Base-by-base conservation (phyloP, 257 asterid species). In the Jacaranda mimosifolia region DNA sequence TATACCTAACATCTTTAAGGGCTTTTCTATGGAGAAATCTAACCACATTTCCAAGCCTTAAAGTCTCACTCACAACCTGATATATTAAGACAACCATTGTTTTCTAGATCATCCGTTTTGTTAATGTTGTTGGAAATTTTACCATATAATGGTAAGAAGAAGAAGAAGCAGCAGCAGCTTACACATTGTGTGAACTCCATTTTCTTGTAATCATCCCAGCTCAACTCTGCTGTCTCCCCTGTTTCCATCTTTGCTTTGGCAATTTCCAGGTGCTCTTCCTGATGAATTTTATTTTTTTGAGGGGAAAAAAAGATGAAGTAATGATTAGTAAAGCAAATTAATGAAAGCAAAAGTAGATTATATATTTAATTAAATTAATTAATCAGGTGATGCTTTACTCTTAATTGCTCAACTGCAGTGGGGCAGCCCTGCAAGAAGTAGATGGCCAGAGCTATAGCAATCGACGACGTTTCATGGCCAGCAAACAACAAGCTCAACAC, bases 171-270 rank as follows among this genome's bases (percentile, higher is more conserved):
- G 14, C 5, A 58, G 9, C 21, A 9, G 70, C 96, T 88, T 84
- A 94, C 98, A 70, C 97, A 89, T 83, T 94, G 98, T 26, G 97
- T 94, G 86, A 94, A 94, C 53, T 91, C 97, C 98, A 94, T 94
- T 75, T 89, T 88, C 87, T 84, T 94, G 86, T 94, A 94, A 55
- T 94, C 98, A 55, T 94, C 97, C 98, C 98, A 94, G 59, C 56
- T 85, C 89, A 94, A 68, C 19, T 87, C 90, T 45, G 78, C 83
- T 56, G 80, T 63, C 65, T 74, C 87, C 79, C 87, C 88, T 26
- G 82, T 72, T 75, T 77, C 83, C 80, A 60, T 81, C 79, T 87
- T 89, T 32, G 80, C 89, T 63, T 62, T 77, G 5, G 74, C 80
- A 42, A 94, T 90, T 56, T 68, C 86, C 64, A 66, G 7, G 83